These are phyloP conservation scores for Phytophthora gonapodyides DNA, from an alignment of 352 stramenopile species.

Conservation along the genomic window DNA sequence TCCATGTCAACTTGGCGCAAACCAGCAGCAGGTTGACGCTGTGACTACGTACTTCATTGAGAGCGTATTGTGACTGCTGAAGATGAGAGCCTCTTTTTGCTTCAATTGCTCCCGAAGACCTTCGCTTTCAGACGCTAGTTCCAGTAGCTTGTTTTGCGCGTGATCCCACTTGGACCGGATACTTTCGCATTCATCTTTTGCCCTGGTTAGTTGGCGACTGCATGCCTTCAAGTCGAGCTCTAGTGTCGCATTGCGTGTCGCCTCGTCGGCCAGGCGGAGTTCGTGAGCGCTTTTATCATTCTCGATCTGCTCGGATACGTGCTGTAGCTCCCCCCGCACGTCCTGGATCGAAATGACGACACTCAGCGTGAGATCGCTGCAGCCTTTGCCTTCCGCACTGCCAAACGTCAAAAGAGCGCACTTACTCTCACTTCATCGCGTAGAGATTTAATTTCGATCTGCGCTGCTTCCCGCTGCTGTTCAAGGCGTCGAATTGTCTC, in stretches of 20 bases:
- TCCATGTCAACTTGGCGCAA: neutral
- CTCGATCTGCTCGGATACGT: conserved; percentile 37
- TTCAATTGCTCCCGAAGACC: conserved; percentile 71
- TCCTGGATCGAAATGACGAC: conserved; percentile 42
- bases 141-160: conserved; percentile 59
- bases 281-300: conserved; percentile 50
- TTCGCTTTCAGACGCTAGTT: conserved; percentile 58
- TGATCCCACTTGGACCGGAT: conserved; percentile 58
- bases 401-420: no score
- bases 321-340: conserved; percentile 52
- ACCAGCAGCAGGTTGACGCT: neutral
- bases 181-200: conserved; percentile 57
- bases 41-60: conserved; percentile 48
- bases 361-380: neutral
- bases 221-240: conserved; percentile 68
- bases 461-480: conserved; percentile 53
- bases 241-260: conserved; percentile 43
- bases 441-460: conserved; percentile 66
- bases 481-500: conserved; percentile 60
- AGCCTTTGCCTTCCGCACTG: neutral
- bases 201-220: conserved; percentile 43
- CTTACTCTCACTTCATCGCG: conserved; percentile 63
- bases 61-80: conserved; percentile 62
- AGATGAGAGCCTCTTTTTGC: conserved; percentile 71
- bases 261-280: conserved; percentile 53